A percentile compares a stretch with the other conserved stretches of the same genome.
Conservation (phyloP, 1,139 yeast species). For the Protomyces inouyei region DNA sequence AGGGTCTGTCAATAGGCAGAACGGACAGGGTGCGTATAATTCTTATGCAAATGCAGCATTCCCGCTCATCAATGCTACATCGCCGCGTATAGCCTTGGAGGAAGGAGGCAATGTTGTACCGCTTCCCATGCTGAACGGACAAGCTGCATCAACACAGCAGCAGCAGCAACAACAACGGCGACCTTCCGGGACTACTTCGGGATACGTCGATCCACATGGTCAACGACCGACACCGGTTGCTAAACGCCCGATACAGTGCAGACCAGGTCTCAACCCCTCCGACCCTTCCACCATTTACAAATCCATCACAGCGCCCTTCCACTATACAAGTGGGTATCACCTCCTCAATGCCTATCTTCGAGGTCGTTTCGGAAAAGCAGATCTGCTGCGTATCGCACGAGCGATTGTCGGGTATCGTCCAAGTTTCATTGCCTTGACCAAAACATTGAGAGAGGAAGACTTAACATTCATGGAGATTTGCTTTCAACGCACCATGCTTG, state of each 20-base stretch:
- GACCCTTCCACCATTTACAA: constrained; percentile 61
- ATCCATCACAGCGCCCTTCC: constrained; percentile 66
- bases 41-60: neutral
- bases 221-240: constrained; percentile 25
- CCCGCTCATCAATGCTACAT: neutral
- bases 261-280: constrained; percentile 31
- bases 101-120: neutral
- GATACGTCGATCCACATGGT: constrained; percentile 19
- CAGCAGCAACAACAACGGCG: neutral
- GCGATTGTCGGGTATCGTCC: constrained; percentile 89
- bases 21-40: neutral
- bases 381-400: constrained; percentile 77
- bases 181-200: neutral
- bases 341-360: constrained; percentile 69
- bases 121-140: neutral
- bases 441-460: constrained; percentile 82
- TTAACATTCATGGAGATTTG: constrained; percentile 93
- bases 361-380: constrained; percentile 61
- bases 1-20: neutral
- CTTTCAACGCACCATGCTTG: constrained; percentile 82
- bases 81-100: neutral
- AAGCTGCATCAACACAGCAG: neutral
- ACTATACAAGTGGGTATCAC: constrained; percentile 89
- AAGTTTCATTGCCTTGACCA: constrained; percentile 85
- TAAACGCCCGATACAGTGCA: constrained; percentile 23